Evolutionary conservation across 768 basidiomycete species (phyloP), one percentile per base, ranked within the genome.

Genomic region (Amanita muscaria): DNA sequence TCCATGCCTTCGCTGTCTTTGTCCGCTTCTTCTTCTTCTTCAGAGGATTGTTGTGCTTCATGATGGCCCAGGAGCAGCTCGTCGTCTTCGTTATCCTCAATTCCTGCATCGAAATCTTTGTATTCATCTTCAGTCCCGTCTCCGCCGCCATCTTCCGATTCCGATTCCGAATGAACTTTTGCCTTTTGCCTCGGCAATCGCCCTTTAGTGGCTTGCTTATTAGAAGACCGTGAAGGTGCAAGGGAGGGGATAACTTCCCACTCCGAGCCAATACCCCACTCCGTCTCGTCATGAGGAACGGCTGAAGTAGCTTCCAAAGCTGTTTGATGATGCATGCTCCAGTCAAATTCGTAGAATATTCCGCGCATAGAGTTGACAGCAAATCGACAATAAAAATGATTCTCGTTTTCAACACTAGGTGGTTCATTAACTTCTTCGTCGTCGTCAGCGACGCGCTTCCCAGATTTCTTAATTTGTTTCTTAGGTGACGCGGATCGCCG

Each of bases 341-440:
- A 87, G 35, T 71, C 51, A 48, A 86, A 70, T 2, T 69, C 63
- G 51, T 79, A 86, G 61, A 74, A 86, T 1, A 83, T 49, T 7
- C 82, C 80, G 15, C 74, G 72, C 34, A 62, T 67, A 1, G 76
- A 65, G 51, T 83, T 69, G 9, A 80, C 66, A 3, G 82, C 83
- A 12, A 70, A 63, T 12, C 65, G 66, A 51, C 85, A 88, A 50
- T 69, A 73, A 52, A 78, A 84, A 14, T 14, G 18, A 27, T 32
- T 31, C 16, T n/a, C n/a, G n/a, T n/a, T n/a, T n/a, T n/a, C n/a
- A n/a, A n/a, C n/a, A n/a, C n/a, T n/a, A n/a, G n/a, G n/a, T n/a
- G n/a, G n/a, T n/a, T n/a, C n/a, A n/a, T n/a, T n/a, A n/a, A n/a
- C n/a, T n/a, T n/a, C n/a, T n/a, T n/a, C n/a, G n/a, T 44, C 49